Evolutionary conservation across 1,284 basidiomycete genomes (phyloP).

Genomic region (Veloboletus limbatus): DNA sequence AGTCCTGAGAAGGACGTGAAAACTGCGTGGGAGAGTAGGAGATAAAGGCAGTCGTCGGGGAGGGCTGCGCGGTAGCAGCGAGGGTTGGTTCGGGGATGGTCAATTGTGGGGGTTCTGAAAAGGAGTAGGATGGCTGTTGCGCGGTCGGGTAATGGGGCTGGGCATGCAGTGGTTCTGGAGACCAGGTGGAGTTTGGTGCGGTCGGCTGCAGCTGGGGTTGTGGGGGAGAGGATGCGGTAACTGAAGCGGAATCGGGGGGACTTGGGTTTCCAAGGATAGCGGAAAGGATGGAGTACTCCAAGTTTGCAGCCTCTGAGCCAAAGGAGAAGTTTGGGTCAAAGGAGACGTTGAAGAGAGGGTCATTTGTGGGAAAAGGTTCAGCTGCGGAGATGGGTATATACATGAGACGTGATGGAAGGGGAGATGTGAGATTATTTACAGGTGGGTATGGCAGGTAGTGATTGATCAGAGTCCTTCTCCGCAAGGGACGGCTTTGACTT

Average conservation of each 20-base stretch:
- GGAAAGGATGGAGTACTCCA: constrained; percentile 90
- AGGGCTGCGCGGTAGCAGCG: constrained; percentile 34
- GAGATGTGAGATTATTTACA: constrained; percentile 19
- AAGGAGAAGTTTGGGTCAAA: constrained; percentile 69
- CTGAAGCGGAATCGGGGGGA: constrained; percentile 52
- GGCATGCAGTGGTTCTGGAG: constrained; percentile 37
- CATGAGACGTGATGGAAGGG: constrained; percentile 2
- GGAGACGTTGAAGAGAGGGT: constrained; percentile 60
- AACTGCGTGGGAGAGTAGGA: constrained; percentile 38
- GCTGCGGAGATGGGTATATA: constrained; percentile 26
- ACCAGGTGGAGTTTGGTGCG: constrained; percentile 47
- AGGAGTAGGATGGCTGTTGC: constrained; percentile 26
- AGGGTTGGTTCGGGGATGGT: constrained; percentile 40
- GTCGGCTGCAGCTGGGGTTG: constrained; percentile 38
- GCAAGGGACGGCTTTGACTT: constrained; percentile 42
- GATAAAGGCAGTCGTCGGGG: constrained; percentile 31
- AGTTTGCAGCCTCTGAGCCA: constrained; percentile 83
- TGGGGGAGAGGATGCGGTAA: constrained; percentile 40
- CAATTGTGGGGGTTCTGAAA: constrained; percentile 36
- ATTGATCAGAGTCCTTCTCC: constrained; percentile 23
- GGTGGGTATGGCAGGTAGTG: constrained; percentile 32
- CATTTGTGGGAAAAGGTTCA: constrained; percentile 50
- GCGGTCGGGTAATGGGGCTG: constrained; percentile 28
- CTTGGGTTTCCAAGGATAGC: constrained; percentile 83
- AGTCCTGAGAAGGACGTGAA: constrained; percentile 46